phyloP scores from a whole-genome alignment of 192 early-diverging fungal genomes.

The Kickxella alabastrina region DNA sequence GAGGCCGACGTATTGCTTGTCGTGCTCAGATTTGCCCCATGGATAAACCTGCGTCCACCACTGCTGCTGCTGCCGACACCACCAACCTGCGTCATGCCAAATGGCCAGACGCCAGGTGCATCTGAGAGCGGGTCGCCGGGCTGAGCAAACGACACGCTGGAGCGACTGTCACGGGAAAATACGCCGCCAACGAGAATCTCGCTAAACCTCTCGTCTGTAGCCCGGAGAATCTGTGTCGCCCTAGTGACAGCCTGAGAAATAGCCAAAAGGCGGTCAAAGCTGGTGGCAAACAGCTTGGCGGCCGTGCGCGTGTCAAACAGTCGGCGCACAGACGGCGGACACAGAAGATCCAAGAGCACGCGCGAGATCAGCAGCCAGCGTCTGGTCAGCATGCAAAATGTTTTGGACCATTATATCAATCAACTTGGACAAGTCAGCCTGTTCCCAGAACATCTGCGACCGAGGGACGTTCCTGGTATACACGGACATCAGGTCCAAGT shows the following conservation, averaged over 20 bases:
- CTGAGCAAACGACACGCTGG: conserved; percentile 34
- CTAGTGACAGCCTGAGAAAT: conserved; percentile 23
- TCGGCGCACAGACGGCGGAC: conserved; percentile 17
- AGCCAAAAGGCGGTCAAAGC: conserved; percentile 16
- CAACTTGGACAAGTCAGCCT: conserved; percentile 56
- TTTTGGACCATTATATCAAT: conserved; percentile 81
- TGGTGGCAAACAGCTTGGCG: conserved; percentile 13
- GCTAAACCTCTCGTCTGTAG: conserved; percentile 37
- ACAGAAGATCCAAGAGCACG: conserved; percentile 34
- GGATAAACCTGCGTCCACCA: conserved; percentile 24
- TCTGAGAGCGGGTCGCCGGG: conserved; percentile 36
- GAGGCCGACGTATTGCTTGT: conserved; percentile 32
- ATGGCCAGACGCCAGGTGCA: conserved; percentile 16
- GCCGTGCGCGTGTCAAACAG: not conserved
- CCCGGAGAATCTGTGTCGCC: conserved; percentile 38
- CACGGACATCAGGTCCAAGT: conserved; percentile 38
- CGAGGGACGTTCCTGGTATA: conserved; percentile 33
- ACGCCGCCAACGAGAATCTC: conserved; percentile 43
- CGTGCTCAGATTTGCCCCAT: conserved; percentile 31
- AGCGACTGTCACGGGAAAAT: conserved; percentile 29
- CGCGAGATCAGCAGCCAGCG: conserved; percentile 61
- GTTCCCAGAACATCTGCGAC: conserved; percentile 44
- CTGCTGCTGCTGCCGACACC: conserved; percentile 13
- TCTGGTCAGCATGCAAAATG: conserved; percentile 80
- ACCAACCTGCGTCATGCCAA: conserved; percentile 6